These are phyloP conservation scores for Phyllostachys edulis DNA, from an alignment of 176 grass and related monocot genomes.

Conservation along the genomic window DNA sequence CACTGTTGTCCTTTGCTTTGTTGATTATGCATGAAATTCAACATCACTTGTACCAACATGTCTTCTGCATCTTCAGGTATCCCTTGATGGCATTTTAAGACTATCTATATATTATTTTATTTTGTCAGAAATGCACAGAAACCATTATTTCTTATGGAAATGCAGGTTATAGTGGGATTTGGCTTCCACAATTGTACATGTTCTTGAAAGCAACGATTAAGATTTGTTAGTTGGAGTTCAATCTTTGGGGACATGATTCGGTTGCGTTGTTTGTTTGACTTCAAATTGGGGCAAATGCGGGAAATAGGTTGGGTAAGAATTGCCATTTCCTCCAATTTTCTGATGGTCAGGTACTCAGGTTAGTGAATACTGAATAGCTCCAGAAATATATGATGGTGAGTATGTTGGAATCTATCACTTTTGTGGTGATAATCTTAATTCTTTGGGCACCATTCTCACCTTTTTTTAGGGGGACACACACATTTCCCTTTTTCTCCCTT, in stretches of 20 bases:
- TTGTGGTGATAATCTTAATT: conserved; percentile 22
- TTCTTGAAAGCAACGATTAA: conserved; percentile 46
- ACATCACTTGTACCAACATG: conserved; percentile 31
- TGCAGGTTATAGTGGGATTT: conserved; percentile 58
- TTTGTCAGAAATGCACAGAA: conserved; percentile 43
- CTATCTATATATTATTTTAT: conserved; percentile 35
- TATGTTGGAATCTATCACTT: conserved; percentile 18
- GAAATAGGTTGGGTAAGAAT: conserved; percentile 51
- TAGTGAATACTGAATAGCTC: conserved; percentile 56
- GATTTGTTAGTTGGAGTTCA: conserved; percentile 48
- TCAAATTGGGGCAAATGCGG: conserved; percentile 36
- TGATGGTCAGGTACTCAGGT: conserved; percentile 41
- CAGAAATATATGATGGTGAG: conserved; percentile 27
- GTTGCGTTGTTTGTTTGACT: conserved; percentile 47
- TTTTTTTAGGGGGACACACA: not conserved
- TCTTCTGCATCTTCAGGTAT: conserved; percentile 56
- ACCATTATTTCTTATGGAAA: conserved; percentile 50
- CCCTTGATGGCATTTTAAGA: conserved; percentile 34
- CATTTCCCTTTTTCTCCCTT: conserved; percentile 18
- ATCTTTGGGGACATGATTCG: conserved; percentile 31
- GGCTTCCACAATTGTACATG: conserved; percentile 29
- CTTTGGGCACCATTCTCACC: not conserved
- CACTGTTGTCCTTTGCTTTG: conserved; percentile 26
- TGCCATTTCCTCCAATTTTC: conserved; percentile 36
- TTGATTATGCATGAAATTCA: conserved; percentile 38